These are phyloP conservation scores for Diospyros lotus DNA, from an alignment of 148 eudicot genomes.

Conservation along the genomic window DNA sequence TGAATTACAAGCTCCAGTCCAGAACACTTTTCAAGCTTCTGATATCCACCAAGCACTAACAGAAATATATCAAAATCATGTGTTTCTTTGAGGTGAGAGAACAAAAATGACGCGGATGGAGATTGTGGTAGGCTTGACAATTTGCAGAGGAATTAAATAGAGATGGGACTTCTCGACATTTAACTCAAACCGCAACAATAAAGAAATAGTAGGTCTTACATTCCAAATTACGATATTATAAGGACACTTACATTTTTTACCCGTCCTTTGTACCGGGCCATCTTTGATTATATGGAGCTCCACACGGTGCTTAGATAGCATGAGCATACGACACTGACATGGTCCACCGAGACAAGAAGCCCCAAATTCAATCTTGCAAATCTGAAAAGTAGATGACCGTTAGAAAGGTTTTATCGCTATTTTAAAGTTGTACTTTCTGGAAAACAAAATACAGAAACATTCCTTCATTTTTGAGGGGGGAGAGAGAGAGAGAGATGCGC, in stretches of 20 bases:
- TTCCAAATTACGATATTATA: neutral
- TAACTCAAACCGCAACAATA: neutral
- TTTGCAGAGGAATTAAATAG: neutral
- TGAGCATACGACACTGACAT: neutral
- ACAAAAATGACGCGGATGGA: too few relatives aligned
- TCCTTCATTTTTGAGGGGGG: neutral
- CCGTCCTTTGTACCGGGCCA: neutral
- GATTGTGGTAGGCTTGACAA: too few relatives aligned
- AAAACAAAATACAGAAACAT: neutral
- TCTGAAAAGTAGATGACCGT: constrained; percentile 11
- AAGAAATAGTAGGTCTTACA: neutral
- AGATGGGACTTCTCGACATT: neutral
- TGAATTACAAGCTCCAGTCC: too few relatives aligned
- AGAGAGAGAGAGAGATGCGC: too few relatives aligned
- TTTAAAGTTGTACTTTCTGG: neutral
- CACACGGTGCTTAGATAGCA: neutral
- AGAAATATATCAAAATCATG: too few relatives aligned
- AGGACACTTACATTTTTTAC: constrained; percentile 14
- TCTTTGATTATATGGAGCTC: constrained; percentile 1
- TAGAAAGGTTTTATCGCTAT: neutral
- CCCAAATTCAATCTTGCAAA: constrained; percentile 11
- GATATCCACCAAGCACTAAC: too few relatives aligned
- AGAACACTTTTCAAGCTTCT: too few relatives aligned
- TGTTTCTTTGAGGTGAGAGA: too few relatives aligned
- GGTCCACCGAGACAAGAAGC: neutral